Conservation (phyloP, 2,329 filamentous ascomycete species). For the Saccharata proteae region DNA sequence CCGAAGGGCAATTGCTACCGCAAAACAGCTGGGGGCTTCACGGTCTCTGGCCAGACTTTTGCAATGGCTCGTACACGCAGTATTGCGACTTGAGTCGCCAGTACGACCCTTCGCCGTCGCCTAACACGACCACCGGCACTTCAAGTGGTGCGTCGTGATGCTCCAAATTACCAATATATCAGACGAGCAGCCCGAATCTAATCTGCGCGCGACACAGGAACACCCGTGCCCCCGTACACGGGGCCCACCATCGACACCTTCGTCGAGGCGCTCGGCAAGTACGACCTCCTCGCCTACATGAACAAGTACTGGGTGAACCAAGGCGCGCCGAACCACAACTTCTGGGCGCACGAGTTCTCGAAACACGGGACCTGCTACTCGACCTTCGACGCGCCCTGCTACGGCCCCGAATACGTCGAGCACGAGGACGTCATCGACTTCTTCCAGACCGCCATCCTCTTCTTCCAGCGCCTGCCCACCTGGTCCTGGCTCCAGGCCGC, state of each 20-base stretch:
- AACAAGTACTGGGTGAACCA: conserved; percentile 53
- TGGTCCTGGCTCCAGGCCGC: conserved; percentile 45
- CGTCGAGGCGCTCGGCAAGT: conserved; percentile 44
- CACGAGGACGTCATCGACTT: conserved; percentile 52
- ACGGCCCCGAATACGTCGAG: conserved; percentile 42
- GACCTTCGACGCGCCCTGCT: conserved; percentile 54
- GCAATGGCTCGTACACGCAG: conserved; percentile 49
- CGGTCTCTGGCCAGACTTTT: conserved; percentile 45
- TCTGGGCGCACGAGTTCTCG: conserved; percentile 57
- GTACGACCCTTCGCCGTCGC: conserved; percentile 49
- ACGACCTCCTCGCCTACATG: conserved; percentile 53
- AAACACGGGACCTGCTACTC: conserved; percentile 59
- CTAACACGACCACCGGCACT: conserved; percentile 51
- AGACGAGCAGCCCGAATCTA: neutral
- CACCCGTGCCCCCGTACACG: conserved; percentile 44
- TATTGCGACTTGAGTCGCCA: conserved; percentile 55
- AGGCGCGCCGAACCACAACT: conserved; percentile 41
- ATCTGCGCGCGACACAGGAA: conserved; percentile 14
- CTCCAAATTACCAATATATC: too few species aligned
- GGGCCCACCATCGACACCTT: conserved; percentile 48
- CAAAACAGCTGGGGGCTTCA: conserved; percentile 47
- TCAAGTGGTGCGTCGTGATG: conserved; percentile 33
- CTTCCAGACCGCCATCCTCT: conserved; percentile 48
- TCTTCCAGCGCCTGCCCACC: conserved; percentile 47
- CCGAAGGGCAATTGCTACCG: conserved; percentile 46